These are phyloP conservation scores for Solioccasus polychromus DNA, from an alignment of 768 basidiomycete species.

Conservation along the genomic window DNA sequence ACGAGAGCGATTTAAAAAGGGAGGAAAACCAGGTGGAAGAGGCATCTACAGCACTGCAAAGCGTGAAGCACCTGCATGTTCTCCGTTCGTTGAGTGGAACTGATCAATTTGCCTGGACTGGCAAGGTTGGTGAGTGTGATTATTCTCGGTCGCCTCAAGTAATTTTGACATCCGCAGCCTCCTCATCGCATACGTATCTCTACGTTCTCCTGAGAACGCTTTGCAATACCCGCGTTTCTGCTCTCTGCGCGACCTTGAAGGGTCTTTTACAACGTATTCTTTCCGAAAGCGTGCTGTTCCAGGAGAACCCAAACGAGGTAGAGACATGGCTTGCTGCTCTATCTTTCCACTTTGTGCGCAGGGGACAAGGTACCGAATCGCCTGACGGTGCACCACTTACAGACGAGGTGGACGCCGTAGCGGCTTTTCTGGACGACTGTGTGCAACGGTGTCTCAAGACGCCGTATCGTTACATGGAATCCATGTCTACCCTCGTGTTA, in stretches of 20 bases:
- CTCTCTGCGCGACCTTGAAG: constrained; percentile 50
- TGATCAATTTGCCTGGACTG: constrained; percentile 77
- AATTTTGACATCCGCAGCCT: constrained; percentile 26
- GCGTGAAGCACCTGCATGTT: constrained; percentile 73
- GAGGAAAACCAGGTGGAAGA: constrained; percentile 13
- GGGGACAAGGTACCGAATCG: constrained; percentile 36
- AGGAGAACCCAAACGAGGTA: constrained; percentile 70
- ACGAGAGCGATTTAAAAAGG: constrained; percentile 3
- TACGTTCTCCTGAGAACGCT: constrained; percentile 70
- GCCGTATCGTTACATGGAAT: constrained; percentile 85
- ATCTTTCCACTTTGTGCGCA: constrained; percentile 40
- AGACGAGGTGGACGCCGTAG: constrained; percentile 55
- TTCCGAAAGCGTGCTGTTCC: constrained; percentile 72
- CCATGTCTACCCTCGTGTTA: constrained; percentile 40
- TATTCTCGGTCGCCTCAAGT: constrained; percentile 1
- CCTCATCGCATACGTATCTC: constrained; percentile 61
- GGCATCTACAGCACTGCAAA: constrained; percentile 37
- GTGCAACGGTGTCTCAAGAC: constrained; percentile 77
- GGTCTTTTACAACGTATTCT: constrained; percentile 65
- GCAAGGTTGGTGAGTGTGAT: constrained; percentile 58
- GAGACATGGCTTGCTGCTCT: constrained; percentile 70
- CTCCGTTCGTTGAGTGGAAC: constrained; percentile 70
- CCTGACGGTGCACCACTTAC: constrained; percentile 52
- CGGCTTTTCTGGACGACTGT: constrained; percentile 83
- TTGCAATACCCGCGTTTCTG: constrained; percentile 44